Base-by-base conservation (phyloP, 1,139 yeast species). In the Saccharomyces hybrid region DNA sequence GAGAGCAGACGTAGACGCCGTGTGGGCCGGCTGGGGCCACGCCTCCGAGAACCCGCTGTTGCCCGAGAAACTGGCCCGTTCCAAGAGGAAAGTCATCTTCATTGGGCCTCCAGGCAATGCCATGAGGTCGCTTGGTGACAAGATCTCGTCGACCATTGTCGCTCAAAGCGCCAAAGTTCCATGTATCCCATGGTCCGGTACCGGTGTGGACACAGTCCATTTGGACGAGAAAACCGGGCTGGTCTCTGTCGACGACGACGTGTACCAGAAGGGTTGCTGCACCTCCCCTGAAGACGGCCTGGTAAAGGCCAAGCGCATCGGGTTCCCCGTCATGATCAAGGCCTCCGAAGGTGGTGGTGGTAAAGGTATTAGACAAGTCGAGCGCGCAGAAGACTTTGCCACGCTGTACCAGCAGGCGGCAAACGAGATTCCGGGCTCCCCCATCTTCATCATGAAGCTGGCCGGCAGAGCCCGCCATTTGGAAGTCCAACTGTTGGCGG, bases 21-120 rank as follows among this genome's bases (percentile, higher is more conserved):
- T 93, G 57, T 93, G 99, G 99, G 99, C 99, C 38, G 99, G 99
- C 64, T 87, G 98, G 98, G 99, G 99, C 65, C 99, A 95, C 71
- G 99, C 99, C 42, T 88, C 97, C 26, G 99, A 93, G 75, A 93
- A 95, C 75, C 99, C 99, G 16, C 73, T 78, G 56, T 81, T 93
- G 63, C 99, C 99, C 49, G 99, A 93, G 74, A 83, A 81, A 70
- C 79, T 93, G 71, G 97, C 98, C 23, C 86, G 86, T 28, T 88
- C 97, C 14, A 90, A 91, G 55, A 86, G 89, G 72, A 87, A 80
- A 68, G 87, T 93, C 66, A 79, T 93, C 57, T 93, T 93, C 68
- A 93, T 93, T 70, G 99, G 99, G 61, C 99, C 98, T 56, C 97
- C 98, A 62, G 98, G 98, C 49, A 86, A 91, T 54, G 99, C 99